Percentiles rank a stretch among this genome's conserved stretches.
Evolutionary conservation across 202 grass and related monocot genomes (phyloP).

Genomic region (Brachypodium distachyon): DNA sequence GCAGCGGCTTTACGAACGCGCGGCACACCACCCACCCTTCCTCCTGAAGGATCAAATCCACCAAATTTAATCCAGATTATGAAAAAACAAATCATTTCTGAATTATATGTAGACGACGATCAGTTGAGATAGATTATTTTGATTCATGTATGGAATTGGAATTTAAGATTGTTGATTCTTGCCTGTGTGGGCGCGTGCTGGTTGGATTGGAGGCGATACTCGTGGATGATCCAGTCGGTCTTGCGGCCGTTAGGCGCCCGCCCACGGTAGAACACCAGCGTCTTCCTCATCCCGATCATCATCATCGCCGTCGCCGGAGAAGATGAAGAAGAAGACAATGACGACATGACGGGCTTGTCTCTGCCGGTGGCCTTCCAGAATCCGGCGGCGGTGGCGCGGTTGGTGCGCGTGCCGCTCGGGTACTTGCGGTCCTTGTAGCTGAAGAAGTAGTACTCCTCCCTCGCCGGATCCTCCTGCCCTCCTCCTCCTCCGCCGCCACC

Average conservation of each 20-base stretch:
- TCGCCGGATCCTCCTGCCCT: constrained; percentile 39
- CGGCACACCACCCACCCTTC: constrained; percentile 97
- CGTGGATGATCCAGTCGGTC: constrained; percentile 93
- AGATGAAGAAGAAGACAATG: not conserved
- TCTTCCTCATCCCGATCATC: constrained; percentile 93
- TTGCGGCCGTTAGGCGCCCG: constrained; percentile 78
- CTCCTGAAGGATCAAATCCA: constrained; percentile 31
- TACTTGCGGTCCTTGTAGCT: constrained; percentile 98
- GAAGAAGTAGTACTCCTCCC: constrained; percentile 96
- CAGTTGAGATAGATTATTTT: not conserved
- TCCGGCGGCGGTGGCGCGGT: constrained; percentile 74
- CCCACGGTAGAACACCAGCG: constrained; percentile 92
- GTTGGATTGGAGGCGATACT: constrained; percentile 67
- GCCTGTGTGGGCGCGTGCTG: constrained; percentile 45
- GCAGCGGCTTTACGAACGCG: constrained; percentile 71
- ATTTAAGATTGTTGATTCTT: not conserved
- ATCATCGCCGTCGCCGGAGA: constrained; percentile 25
- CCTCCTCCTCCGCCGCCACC: not conserved
- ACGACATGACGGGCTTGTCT: constrained; percentile 76
- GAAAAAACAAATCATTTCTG: not conserved
- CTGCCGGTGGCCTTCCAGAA: constrained; percentile 98
- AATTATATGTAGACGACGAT: not conserved
- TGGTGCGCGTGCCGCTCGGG: constrained; percentile 86
- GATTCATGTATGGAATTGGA: not conserved
- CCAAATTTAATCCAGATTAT: not conserved